Evolutionary conservation across 352 stramenopile species (phyloP).

Genomic region (Pythium pyrilobum): DNA sequence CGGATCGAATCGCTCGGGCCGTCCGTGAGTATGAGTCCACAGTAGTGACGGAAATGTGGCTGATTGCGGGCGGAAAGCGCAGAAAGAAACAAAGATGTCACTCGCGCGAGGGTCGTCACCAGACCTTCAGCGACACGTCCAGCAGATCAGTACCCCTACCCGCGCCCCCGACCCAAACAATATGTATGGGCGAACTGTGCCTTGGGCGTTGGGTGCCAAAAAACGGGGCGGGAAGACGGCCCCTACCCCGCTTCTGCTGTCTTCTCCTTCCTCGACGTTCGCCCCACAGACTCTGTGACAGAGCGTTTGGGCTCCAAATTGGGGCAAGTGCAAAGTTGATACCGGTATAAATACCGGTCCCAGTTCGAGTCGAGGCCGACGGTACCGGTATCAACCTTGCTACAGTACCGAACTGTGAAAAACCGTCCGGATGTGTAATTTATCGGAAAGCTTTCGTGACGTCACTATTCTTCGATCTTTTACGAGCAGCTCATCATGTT

Average conservation of each 20-base stretch:
- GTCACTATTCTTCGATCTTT: conserved; percentile 24
- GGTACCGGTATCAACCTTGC: background rate
- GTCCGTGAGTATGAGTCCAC: background rate
- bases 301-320: background rate
- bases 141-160: background rate
- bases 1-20: background rate
- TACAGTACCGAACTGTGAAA: background rate
- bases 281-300: background rate
- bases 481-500: background rate
- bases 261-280: background rate
- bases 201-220: background rate
- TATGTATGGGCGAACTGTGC: conserved; percentile 11
- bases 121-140: background rate
- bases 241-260: background rate
- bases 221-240: background rate
- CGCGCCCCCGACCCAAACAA: background rate
- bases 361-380: no score
- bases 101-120: conserved; percentile 1
- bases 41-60: background rate
- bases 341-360: background rate
- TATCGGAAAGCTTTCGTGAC: conserved; percentile 7
- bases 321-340: no score
- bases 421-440: background rate
- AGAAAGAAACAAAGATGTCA: conserved; percentile 4
- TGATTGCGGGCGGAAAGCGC: background rate